Evolutionary conservation across 1,284 basidiomycete species (phyloP), one percentile per base, ranked within the genome.

Genomic region (Pterula multifida): DNA sequence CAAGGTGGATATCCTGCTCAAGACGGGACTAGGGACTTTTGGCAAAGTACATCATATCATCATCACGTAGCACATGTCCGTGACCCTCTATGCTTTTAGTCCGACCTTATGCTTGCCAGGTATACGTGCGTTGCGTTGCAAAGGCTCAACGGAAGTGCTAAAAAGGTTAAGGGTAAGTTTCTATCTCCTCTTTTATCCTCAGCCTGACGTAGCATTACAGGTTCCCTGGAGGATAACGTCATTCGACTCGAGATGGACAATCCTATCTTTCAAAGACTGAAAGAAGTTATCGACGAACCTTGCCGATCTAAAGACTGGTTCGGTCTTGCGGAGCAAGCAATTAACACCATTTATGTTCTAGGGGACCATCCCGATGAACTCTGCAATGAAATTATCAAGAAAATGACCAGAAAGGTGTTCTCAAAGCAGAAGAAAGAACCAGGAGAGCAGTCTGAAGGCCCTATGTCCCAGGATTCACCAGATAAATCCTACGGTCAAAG

Each of bases 81-180:
- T 1, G 39, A 44, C 15, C 22, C 24, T 4, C 42, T 54, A 35
- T 56, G 35, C n/a, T 12, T 9, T 12, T 56, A 94, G 90, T 68
- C 75, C 13, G 96, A 98, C 64, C 73, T 96, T 11, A 87, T 84
- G 0, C 77, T 98, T 15, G 92, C 94, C 0, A 78, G 90, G 49
- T 97, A 97, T 63, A 96, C 93, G 0, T 97, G 91, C 60, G 81
- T 98, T 45, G 93, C 94, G 0, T 69, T 98, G 26, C 90, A 95
- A 58, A 79, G 95, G 0, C 72, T 98, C 15, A 90, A 90, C 47
- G 96, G 96, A 1, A 96, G 90, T 58, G 88, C 82, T 26, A 98
- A 98, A 72, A 98, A 98, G 65, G 81, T 98, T 57, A 98, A 98
- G 71, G 95, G 90, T 83, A 51, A 50, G 65, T 54, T 2, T 26